Base-by-base conservation (phyloP, 2,329 filamentous ascomycete species). In the Clonostachys byssicola region DNA sequence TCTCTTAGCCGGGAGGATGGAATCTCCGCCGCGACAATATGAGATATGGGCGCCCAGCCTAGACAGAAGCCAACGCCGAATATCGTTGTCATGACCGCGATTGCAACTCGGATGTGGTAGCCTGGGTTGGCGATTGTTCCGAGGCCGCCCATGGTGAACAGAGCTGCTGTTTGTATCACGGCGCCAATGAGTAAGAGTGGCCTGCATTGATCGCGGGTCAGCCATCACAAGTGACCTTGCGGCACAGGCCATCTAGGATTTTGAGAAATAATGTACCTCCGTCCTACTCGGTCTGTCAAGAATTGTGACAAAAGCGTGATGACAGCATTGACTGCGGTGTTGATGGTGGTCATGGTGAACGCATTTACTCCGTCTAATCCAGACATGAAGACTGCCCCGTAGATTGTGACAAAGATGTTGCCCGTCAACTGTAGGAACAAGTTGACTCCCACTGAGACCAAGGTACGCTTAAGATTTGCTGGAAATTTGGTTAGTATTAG, bases 111-210 rank as follows among this genome's bases (percentile, higher is more conserved):
- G 39, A 54, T 47, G 38, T 38, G 17, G 12, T 51, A 44, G 1
- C 50, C 54, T 2, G 56, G 47, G 12, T 52, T 46, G 10, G 40
- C 39, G 1, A 51, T 34, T 14, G 60, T 60, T n/a, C 66, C 67
- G 9, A 70, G 53, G 3, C 59, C 64, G 23, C 62, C 67, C 66
- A 70, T 70, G 8, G 60, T 59, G 20, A 68, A 53, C 3, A 66
- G 52, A 5, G 55, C 54, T 7, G 47, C 47, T 2, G 56, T 52
- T 40, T 67, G 65, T 13, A 66, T 40, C 12, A 48, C 40, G 1
- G 56, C 56, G 4, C 62, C 59, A 14, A 58, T 46, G 13, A 64
- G 47, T 9, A 64, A 52, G 20, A 23, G 20, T 23, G 20, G 20
- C 6, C 20, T 23, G 6, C 20, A 23, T 23, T 23, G 20, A 7